phyloP scores from a whole-genome alignment of 2,329 filamentous ascomycete species.

The Aureobasidium sp. region DNA sequence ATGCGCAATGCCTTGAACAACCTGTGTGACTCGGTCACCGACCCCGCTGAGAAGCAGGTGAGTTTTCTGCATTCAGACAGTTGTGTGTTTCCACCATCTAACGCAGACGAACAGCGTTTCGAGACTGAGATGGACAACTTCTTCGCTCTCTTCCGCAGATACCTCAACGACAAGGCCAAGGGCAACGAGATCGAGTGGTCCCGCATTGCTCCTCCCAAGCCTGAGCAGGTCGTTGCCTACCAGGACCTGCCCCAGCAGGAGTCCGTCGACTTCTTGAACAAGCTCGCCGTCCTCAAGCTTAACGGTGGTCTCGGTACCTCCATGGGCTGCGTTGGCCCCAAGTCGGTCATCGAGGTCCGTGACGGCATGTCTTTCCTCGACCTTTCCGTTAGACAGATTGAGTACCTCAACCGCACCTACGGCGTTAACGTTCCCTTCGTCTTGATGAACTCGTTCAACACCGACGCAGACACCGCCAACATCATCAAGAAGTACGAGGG shows the following conservation, averaged over 20 bases:
- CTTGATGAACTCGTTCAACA: conserved; percentile 99
- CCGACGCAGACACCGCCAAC: conserved; percentile 91
- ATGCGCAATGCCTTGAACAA: conserved; percentile 97
- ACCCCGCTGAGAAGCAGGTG: conserved; percentile 72
- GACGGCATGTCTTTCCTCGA: conserved; percentile 99
- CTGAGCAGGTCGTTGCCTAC: conserved; percentile 92
- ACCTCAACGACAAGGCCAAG: conserved; percentile 98
- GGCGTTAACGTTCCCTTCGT: conserved; percentile 95
- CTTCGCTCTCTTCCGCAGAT: conserved; percentile 96
- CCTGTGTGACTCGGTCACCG: conserved; percentile 81
- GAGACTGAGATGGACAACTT: conserved; percentile 99
- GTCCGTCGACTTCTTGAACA: conserved; percentile 89
- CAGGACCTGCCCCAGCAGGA: conserved; percentile 81
- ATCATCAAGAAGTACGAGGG: conserved; percentile 99
- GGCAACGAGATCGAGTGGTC: conserved; percentile 95
- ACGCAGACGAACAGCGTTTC: conserved; percentile 52
- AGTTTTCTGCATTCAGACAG: conserved; percentile 21
- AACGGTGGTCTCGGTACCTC: conserved; percentile 99
- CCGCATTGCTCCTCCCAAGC: conserved; percentile 86
- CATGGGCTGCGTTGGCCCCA: conserved; percentile 98
- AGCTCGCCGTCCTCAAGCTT: conserved; percentile 96
- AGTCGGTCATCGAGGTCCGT: conserved; percentile 98
- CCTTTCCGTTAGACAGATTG: conserved; percentile 95
- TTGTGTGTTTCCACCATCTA: conserved; percentile 16
- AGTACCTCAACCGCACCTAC: conserved; percentile 98